phyloP scores from a whole-genome alignment of 2,329 filamentous ascomycete species.

The Diplodia scrobiculata region DNA sequence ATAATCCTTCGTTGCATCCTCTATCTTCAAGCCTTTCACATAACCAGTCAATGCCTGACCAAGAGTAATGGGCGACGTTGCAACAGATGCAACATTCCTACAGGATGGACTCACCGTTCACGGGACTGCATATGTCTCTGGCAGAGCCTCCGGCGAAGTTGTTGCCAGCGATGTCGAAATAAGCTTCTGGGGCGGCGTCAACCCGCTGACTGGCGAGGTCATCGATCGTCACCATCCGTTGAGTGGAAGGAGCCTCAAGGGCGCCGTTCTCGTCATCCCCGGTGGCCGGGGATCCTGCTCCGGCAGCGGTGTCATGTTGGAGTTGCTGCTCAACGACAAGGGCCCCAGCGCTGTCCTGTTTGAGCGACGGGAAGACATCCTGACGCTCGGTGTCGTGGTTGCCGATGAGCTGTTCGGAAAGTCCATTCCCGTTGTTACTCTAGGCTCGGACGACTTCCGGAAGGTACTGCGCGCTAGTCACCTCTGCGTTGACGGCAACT shows the following conservation, averaged over 20 bases:
- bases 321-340: slow-evolving; percentile 48
- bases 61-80: background rate
- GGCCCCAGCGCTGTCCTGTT: slow-evolving; percentile 50
- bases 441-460: slow-evolving; percentile 31
- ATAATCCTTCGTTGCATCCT: background rate
- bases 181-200: slow-evolving; percentile 54
- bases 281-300: slow-evolving; percentile 53
- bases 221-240: slow-evolving; percentile 52
- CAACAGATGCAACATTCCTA: background rate
- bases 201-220: slow-evolving; percentile 47
- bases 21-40: background rate
- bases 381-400: slow-evolving; percentile 52
- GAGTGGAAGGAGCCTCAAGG: slow-evolving; percentile 39
- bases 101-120: background rate
- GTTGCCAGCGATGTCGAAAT: slow-evolving; percentile 33
- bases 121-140: background rate
- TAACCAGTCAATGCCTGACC: background rate
- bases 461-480: background rate
- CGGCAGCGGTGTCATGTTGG: slow-evolving; percentile 51
- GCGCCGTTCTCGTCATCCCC: slow-evolving; percentile 49
- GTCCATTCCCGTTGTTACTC: slow-evolving; percentile 47
- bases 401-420: slow-evolving; percentile 47
- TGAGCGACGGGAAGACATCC: slow-evolving; percentile 47
- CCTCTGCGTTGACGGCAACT: slow-evolving; percentile 18
- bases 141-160: background rate